phyloP scores from a whole-genome alignment of 75 land plant genomes.

The Pseudotsuga menziesii region DNA sequence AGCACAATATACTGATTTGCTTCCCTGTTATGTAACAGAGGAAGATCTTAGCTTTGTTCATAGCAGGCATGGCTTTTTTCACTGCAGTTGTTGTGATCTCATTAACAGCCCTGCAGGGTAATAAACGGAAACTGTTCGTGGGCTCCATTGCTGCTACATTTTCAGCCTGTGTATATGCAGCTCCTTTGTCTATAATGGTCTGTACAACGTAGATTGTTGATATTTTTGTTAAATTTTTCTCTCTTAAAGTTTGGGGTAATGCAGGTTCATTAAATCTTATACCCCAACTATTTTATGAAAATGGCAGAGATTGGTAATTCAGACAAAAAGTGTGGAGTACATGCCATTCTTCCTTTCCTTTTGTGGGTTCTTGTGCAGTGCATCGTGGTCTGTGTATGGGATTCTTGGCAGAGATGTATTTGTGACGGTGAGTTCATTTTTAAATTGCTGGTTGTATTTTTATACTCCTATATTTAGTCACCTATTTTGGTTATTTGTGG shows the following conservation, averaged over 20 bases:
- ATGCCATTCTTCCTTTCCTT: constrained; percentile 28
- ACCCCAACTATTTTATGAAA: not conserved
- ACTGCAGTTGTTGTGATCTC: not conserved
- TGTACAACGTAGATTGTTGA: not conserved
- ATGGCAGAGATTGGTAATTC: constrained; percentile 15
- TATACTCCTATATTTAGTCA: no score
- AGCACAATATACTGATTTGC: not conserved
- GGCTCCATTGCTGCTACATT: constrained; percentile 6
- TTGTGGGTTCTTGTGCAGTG: constrained; percentile 16
- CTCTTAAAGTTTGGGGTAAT: not conserved
- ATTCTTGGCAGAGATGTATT: constrained; percentile 19
- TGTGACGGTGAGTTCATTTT: constrained; percentile 5
- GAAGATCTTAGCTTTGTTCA: not conserved
- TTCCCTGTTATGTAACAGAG: not conserved
- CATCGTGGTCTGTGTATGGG: constrained; percentile 16
- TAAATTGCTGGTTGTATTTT: no score
- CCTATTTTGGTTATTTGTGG: no score
- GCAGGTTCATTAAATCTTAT: not conserved
- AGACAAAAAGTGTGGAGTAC: constrained; percentile 24
- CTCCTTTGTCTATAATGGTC: constrained; percentile 13
- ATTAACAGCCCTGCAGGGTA: not conserved
- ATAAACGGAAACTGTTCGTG: not conserved
- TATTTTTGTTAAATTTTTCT: not conserved
- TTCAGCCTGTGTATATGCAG: constrained; percentile 7
- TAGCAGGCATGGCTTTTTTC: not conserved